phyloP scores from a whole-genome alignment of 148 eudicot genomes.

The Nyssa sinensis region DNA sequence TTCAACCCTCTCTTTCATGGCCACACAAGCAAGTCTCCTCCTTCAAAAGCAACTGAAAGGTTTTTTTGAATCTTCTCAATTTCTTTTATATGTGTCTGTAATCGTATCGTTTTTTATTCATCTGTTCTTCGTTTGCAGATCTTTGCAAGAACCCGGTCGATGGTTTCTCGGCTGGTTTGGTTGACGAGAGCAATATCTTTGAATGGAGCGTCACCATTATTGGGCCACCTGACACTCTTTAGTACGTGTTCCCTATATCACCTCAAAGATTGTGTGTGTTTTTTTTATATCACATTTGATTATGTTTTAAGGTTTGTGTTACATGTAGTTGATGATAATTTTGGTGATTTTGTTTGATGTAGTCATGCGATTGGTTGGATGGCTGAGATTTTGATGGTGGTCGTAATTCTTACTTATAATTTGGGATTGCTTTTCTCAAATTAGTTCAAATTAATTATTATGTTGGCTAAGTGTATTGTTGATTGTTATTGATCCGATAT shows the following conservation, averaged over 20 bases:
- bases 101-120: neutral
- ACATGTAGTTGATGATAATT: neutral
- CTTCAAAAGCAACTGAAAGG: slow-evolving; percentile 60
- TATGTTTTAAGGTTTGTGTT: neutral
- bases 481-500: neutral
- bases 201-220: slow-evolving; percentile 78
- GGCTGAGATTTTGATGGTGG: too few species aligned
- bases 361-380: too few species aligned
- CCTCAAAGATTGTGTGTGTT: neutral
- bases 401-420: neutral
- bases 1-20: neutral
- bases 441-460: neutral
- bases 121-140: slow-evolving; percentile 36
- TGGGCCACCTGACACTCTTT: slow-evolving; percentile 78
- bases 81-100: neutral
- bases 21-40: slow-evolving; percentile 43
- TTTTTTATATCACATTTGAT: neutral
- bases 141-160: slow-evolving; percentile 67
- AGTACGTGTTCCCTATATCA: slow-evolving; percentile 20
- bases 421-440: neutral
- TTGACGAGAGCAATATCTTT: slow-evolving; percentile 61
- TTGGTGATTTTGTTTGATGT: neutral
- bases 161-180: slow-evolving; percentile 85
- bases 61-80: neutral
- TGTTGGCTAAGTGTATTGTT: neutral